Conservation (phyloP, 2,329 filamentous ascomycete species). For the Lachnellula cervina region DNA sequence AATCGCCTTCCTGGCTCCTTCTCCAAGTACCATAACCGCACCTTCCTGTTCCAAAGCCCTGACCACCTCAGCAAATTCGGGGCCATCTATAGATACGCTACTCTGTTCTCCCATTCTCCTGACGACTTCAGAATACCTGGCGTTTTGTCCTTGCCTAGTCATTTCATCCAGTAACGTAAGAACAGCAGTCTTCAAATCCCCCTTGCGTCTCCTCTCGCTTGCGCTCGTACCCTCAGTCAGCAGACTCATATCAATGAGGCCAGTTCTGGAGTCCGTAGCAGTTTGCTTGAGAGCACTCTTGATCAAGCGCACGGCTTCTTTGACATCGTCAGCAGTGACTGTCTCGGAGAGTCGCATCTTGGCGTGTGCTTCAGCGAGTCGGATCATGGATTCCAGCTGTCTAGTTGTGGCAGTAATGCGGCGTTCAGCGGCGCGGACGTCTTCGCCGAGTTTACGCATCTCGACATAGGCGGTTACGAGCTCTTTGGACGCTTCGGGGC, state of each 20-base stretch:
- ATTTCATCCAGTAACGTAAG: conserved; percentile 75
- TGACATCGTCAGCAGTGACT: conserved; percentile 78
- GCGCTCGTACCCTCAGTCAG: conserved; percentile 91
- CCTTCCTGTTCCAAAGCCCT: conserved; percentile 80
- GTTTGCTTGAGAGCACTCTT: conserved; percentile 92
- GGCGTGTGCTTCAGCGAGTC: conserved; percentile 89
- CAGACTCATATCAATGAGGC: conserved; percentile 93
- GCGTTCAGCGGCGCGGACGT: conserved; percentile 82
- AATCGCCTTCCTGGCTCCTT: conserved; percentile 77
- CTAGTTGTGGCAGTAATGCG: conserved; percentile 96
- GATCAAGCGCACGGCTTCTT: conserved; percentile 88
- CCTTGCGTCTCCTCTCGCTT: conserved; percentile 75
- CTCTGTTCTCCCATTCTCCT: conserved; percentile 67
- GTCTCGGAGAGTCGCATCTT: conserved; percentile 84
- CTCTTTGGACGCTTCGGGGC: conserved; percentile 72
- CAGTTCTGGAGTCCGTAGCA: conserved; percentile 86
- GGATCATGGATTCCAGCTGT: conserved; percentile 98
- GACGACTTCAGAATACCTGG: conserved; percentile 74
- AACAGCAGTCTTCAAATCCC: conserved; percentile 78
- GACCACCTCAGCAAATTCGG: conserved; percentile 80
- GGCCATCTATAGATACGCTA: conserved; percentile 65
- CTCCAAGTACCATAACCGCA: conserved; percentile 71
- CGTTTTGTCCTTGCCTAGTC: conserved; percentile 60
- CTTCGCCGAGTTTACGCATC: conserved; percentile 89
- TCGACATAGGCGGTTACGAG: conserved; percentile 85